Base-by-base conservation (phyloP, 2,329 filamentous ascomycete species). In the Neonectria punicea region DNA sequence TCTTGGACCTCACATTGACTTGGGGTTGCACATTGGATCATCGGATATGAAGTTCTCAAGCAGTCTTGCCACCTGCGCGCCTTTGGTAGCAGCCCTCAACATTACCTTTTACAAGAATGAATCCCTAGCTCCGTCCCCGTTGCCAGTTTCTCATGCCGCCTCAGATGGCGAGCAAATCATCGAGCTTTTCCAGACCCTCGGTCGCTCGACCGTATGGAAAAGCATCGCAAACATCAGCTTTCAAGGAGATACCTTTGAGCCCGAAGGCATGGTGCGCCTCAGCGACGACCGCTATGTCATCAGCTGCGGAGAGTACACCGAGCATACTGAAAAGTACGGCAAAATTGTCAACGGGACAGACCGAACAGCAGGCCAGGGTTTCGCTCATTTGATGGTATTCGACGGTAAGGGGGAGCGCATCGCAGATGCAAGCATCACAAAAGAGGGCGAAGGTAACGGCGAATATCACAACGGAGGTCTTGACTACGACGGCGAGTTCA, bases 261-360 rank as follows among this genome's bases (percentile, higher is more conserved):
- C 84, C 2, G 84, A 86, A 64, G 83, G 84, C 4, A 80, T 85
- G 51, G 78, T 83, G 13, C 79, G 81, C 4, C 67, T 85, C 1
- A 77, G 79, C 7, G 66, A 77, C 20, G 77, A 84, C 46, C 80
- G 82, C 16, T 84, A 81, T 59, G 76, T 85, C 63, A 76, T 86
- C 43, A 81, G 79, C 22, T 78, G 80, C 10, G 82, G 80, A 18
- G 79, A 84, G 68, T 85, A 81, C 68, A 83, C 77, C 4, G 69
- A 73, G 22, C 73, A 73, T 0, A 84, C 81, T 3, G 56, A 76
- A 14, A 80, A 79, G 60, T 83, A 80, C 67, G 71, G 76, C 28
- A 75, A 78, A 67, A 82, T 83, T 74, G 80, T 83, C 74, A 85
- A 85, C 39, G 85, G 85, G 5, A 87, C 84, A 2, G 85, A 87